Conservation (phyloP, 129 eudicot species). For the Glebionis coronaria region DNA sequence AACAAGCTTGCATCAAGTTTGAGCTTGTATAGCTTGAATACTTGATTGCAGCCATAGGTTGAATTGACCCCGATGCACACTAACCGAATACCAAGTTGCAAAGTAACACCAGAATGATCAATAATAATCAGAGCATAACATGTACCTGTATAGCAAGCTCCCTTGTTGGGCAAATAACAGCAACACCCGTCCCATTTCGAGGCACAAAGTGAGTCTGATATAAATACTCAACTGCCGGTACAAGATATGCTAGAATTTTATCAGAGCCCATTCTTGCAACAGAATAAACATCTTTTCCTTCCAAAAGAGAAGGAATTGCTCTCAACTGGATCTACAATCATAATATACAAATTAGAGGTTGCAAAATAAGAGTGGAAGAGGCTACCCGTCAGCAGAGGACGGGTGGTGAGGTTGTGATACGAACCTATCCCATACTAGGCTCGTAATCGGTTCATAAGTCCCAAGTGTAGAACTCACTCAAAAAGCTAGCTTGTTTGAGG, state of each 20-base stretch:
- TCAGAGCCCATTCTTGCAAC: slow-evolving; percentile 97
- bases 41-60: too few relatives aligned
- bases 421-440: too few relatives aligned
- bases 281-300: slow-evolving; percentile 86
- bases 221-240: slow-evolving; percentile 84
- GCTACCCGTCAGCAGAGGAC: too few relatives aligned
- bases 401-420: too few relatives aligned
- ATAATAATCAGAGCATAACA: too few relatives aligned
- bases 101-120: too few relatives aligned
- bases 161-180: slow-evolving; percentile 82
- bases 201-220: slow-evolving; percentile 52
- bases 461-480: too few relatives aligned
- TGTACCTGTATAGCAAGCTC: slow-evolving; percentile 94
- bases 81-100: not conserved
- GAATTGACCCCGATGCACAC: not conserved
- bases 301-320: slow-evolving; percentile 78
- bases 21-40: too few relatives aligned
- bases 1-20: too few relatives aligned
- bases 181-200: slow-evolving; percentile 88
- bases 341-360: not conserved
- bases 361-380: too few relatives aligned
- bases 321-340: slow-evolving; percentile 65
- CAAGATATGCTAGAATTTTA: slow-evolving; percentile 80
- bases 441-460: too few relatives aligned
- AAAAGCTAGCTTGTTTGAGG: too few relatives aligned